Conservation (phyloP, 352 stramenopile species). For the Globisporangium echinulatum region DNA sequence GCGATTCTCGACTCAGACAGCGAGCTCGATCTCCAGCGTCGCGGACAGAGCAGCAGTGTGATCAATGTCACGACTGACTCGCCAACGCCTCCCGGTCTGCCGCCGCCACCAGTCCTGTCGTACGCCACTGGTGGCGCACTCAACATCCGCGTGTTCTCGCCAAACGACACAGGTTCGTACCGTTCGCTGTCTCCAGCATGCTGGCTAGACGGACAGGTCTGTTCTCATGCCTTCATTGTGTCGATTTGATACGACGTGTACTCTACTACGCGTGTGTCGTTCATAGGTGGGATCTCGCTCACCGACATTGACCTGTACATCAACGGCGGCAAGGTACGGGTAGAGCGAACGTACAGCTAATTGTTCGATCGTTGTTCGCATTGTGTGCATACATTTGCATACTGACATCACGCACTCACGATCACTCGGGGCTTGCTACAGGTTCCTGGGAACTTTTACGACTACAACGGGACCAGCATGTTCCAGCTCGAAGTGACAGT, state of each 20-base stretch:
- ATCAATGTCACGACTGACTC: slow-evolving; percentile 26
- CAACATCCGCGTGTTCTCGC: slow-evolving; percentile 32
- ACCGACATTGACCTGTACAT: slow-evolving; percentile 32
- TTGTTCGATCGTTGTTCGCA: background rate
- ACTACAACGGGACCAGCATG: slow-evolving; percentile 11
- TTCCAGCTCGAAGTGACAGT: slow-evolving; percentile 33
- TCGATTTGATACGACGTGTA: background rate
- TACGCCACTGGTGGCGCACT: slow-evolving; percentile 38
- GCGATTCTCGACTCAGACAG: slow-evolving; percentile 8
- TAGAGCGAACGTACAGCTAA: background rate
- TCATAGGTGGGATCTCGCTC: slow-evolving; percentile 24
- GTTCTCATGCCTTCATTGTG: background rate
- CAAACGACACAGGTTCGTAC: slow-evolving; percentile 40
- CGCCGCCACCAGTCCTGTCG: slow-evolving; percentile 16
- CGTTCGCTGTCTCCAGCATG: background rate
- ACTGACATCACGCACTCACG: background rate
- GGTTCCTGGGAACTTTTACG: slow-evolving; percentile 24
- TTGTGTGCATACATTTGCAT: background rate
- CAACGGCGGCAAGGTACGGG: slow-evolving; percentile 20
- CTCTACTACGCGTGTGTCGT: background rate
- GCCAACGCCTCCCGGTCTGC: slow-evolving; percentile 23
- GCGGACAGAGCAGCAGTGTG: slow-evolving; percentile 20
- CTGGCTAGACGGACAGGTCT: background rate
- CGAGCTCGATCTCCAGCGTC: slow-evolving; percentile 16
- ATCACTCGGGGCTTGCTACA: slow-evolving; percentile 4